Percentiles rank a stretch among this genome's conserved stretches.
Conservation (phyloP, 176 grass and related monocot genomes). For the Paspalum notatum region DNA sequence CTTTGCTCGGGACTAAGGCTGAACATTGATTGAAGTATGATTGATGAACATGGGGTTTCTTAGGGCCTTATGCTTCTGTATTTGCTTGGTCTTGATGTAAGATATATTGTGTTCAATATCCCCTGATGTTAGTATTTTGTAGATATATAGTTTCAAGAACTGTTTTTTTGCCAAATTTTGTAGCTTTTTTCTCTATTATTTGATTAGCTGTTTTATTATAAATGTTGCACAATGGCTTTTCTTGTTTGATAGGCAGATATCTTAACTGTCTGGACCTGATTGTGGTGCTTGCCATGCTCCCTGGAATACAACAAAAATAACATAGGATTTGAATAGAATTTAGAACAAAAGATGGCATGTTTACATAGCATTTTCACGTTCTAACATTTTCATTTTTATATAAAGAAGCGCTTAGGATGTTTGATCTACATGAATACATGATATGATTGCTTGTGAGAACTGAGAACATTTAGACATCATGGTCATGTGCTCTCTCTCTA, state of each 20-base stretch:
- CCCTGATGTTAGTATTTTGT: constrained; percentile 2
- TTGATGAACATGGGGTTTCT: constrained; percentile 18
- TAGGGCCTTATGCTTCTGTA: background rate
- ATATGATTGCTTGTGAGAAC: background rate
- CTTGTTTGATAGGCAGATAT: constrained; percentile 14
- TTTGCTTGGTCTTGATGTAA: constrained; percentile 1
- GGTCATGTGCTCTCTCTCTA: background rate
- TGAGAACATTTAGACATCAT: background rate
- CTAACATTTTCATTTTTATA: background rate
- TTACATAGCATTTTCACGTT: constrained; percentile 1
- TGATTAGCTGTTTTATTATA: constrained; percentile 12
- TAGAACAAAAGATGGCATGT: background rate
- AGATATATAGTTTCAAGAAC: constrained; percentile 26
- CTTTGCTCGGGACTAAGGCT: background rate
- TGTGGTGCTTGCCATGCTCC: background rate
- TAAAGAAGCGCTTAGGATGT: background rate
- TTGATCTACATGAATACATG: background rate
- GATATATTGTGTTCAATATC: constrained; percentile 3
- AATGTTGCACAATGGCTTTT: constrained; percentile 18
- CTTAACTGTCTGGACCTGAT: constrained; percentile 1
- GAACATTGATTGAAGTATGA: background rate
- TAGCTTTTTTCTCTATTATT: constrained; percentile 10
- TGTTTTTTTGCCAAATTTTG: background rate
- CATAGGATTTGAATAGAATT: background rate
- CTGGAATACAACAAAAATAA: background rate